Percentiles rank a stretch among this genome's conserved stretches.
Conservation (phyloP, 805 yeast genomes). For the Suhomyces kilbournensis region DNA sequence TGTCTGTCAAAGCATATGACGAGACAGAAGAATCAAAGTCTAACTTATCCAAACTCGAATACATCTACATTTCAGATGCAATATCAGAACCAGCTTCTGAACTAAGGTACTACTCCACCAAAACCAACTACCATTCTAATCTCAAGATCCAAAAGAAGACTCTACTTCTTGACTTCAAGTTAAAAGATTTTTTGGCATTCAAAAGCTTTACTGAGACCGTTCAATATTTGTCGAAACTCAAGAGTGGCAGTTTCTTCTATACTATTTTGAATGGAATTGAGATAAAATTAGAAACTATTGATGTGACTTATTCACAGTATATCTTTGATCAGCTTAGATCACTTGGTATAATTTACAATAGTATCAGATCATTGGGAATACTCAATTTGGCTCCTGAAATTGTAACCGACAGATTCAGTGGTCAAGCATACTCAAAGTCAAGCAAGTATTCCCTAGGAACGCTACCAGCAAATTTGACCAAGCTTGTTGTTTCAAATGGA, state of each 20-base stretch:
- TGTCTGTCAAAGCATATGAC: background rate
- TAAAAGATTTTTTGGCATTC: slow-evolving; percentile 2
- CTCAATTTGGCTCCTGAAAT: slow-evolving; percentile 2
- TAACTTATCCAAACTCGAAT: background rate
- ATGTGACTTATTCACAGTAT: slow-evolving; percentile 1
- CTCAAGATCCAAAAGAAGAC: background rate
- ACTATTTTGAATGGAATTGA: slow-evolving; percentile 5
- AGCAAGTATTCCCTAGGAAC: background rate
- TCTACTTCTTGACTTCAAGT: slow-evolving; percentile 6
- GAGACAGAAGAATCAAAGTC: background rate
- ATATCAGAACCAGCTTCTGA: slow-evolving; percentile 2
- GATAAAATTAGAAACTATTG: slow-evolving; percentile 3
- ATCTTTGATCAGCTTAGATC: slow-evolving; percentile 3
- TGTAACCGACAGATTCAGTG: background rate
- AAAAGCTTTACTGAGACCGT: slow-evolving; percentile 4
- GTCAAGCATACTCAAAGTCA: background rate
- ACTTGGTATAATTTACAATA: slow-evolving; percentile 3
- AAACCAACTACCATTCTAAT: background rate
- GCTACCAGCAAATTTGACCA: slow-evolving; percentile 5
- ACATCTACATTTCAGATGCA: slow-evolving; percentile 5
- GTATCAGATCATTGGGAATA: slow-evolving; percentile 7
- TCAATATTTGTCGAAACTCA: background rate
- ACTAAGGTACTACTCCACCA: background rate
- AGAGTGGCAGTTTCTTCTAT: background rate
- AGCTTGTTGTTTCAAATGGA: slow-evolving; percentile 7